phyloP scores from a whole-genome alignment of 257 asterid genomes.

The Petunia axillaris region DNA sequence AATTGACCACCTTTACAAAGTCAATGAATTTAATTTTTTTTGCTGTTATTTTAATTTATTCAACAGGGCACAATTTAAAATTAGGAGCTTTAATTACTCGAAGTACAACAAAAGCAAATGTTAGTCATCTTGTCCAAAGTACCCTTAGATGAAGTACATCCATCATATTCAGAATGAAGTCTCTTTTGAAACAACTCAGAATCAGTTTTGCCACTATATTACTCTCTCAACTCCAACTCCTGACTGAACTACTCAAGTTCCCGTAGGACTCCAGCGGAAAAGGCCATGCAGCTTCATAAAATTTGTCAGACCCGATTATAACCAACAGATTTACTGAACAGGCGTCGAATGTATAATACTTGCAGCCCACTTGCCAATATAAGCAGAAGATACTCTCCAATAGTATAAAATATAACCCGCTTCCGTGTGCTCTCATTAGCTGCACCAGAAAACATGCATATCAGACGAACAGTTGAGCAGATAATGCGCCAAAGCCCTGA shows the following conservation, averaged over 20 bases:
- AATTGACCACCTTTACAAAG: no score
- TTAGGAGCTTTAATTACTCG: background rate
- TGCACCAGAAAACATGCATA: conserved; percentile 43
- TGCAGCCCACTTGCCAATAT: conserved; percentile 67
- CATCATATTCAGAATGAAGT: background rate
- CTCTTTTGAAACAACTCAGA: background rate
- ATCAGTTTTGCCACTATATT: background rate
- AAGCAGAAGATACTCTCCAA: conserved; percentile 70
- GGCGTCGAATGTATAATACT: conserved; percentile 62
- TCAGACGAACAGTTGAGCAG: background rate
- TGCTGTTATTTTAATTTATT: no score
- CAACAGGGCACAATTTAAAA: background rate
- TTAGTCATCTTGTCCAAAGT: background rate
- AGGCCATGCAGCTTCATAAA: background rate
- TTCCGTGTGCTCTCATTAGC: conserved; percentile 82
- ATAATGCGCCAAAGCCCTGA: background rate
- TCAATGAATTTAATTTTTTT: no score
- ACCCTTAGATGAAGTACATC: background rate
- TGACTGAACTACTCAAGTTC: background rate
- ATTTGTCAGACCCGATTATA: conserved; percentile 70
- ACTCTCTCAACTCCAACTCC: conserved; percentile 15
- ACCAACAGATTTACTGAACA: conserved; percentile 73
- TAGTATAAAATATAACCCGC: conserved; percentile 77
- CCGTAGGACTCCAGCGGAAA: background rate
- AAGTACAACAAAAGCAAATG: background rate